Conservation (phyloP, 345 rosid species). For the Litchi chinensis region DNA sequence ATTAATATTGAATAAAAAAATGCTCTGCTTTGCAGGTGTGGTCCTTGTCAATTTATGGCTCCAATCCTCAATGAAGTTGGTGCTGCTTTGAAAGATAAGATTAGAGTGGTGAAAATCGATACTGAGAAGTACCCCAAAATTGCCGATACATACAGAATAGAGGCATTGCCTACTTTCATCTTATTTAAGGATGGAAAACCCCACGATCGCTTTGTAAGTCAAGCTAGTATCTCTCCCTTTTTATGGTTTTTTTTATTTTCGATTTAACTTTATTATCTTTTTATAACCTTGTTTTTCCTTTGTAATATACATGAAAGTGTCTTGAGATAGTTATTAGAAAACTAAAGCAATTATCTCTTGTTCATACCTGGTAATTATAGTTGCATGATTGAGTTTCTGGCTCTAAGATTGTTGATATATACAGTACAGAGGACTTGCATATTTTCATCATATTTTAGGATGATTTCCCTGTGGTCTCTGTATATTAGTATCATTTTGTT, state of each 20-base stretch:
- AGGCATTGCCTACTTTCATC: constrained; percentile 89
- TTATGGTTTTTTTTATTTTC: no score
- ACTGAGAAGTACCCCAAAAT: constrained; percentile 87
- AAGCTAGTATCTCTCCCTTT: background rate
- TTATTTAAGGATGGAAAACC: constrained; percentile 83
- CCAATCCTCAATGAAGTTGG: constrained; percentile 81
- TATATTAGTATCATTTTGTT: constrained; percentile 32
- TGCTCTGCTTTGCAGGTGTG: constrained; percentile 66
- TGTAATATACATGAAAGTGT: background rate
- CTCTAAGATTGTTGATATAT: constrained; percentile 61
- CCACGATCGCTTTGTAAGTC: constrained; percentile 84
- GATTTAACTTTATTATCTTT: background rate
- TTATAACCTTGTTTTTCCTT: background rate
- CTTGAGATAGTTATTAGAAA: background rate
- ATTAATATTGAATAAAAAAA: background rate
- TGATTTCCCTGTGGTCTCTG: constrained; percentile 78
- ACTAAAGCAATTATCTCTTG: background rate
- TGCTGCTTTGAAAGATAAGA: constrained; percentile 59
- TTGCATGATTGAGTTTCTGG: background rate
- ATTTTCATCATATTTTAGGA: constrained; percentile 85
- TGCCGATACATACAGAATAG: constrained; percentile 71
- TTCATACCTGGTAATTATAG: background rate
- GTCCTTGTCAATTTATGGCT: constrained; percentile 93
- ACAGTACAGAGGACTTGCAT: constrained; percentile 73
- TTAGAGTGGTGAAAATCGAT: constrained; percentile 82